These are phyloP conservation scores for Alternaria rosae DNA, from an alignment of 2,329 filamentous ascomycete species.

Conservation along the genomic window DNA sequence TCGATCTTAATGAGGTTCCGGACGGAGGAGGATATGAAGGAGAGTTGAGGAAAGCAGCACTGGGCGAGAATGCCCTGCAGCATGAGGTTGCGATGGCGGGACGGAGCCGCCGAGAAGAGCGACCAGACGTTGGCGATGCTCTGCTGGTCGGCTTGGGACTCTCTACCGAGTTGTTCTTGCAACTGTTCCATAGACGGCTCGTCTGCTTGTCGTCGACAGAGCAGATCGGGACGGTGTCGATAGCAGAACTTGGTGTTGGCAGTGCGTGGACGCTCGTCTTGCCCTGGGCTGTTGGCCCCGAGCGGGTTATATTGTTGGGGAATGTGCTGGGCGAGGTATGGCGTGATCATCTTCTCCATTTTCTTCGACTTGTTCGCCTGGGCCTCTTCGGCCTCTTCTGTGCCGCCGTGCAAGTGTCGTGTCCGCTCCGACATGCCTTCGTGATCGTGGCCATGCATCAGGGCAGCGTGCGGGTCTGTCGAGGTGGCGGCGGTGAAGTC, in stretches of 20 bases:
- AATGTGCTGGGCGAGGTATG: constrained; percentile 90
- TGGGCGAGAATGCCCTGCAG: constrained; percentile 94
- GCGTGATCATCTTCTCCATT: constrained; percentile 79
- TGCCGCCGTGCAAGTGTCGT: constrained; percentile 36
- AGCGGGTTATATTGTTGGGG: constrained; percentile 86
- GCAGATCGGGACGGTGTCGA: constrained; percentile 89
- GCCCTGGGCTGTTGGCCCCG: constrained; percentile 59
- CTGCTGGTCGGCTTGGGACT: constrained; percentile 87
- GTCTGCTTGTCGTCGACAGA: constrained; percentile 90
- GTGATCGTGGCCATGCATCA: constrained; percentile 49
- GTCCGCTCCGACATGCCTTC: constrained; percentile 40
- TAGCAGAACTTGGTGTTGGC: constrained; percentile 94
- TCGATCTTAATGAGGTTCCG: constrained; percentile 97
- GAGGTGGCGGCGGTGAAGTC: constrained; percentile 19
- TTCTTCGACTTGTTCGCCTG: constrained; percentile 60
- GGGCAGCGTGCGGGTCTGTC: constrained; percentile 42
- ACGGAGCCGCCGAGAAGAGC: constrained; percentile 91
- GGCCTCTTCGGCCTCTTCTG: constrained; percentile 37
- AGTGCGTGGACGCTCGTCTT: constrained; percentile 44
- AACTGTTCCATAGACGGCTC: constrained; percentile 96
- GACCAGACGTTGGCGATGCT: constrained; percentile 98
- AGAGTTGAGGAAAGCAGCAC: constrained; percentile 97
- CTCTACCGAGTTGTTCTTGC: constrained; percentile 84
- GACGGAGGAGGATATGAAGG: constrained; percentile 87
- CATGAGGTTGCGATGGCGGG: constrained; percentile 95